Evolutionary conservation across 306 rosid genomes (phyloP), one percentile per base, ranked within the genome.

Genomic region (Casuarina cunninghamiana): DNA sequence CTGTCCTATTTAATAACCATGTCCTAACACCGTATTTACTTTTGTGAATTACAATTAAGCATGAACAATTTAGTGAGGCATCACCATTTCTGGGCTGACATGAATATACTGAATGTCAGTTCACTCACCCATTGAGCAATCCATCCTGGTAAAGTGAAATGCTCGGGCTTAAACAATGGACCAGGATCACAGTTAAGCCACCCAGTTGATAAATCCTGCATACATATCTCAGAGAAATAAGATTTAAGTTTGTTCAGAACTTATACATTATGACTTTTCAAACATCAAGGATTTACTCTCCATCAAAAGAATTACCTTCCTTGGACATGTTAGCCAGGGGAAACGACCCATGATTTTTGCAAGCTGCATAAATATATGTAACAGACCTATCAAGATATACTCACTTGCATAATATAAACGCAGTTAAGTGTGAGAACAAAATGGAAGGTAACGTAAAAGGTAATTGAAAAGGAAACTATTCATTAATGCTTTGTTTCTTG

Each of bases 171-270:
- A 84, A 90, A 96, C 83, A 91, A 74, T n/a, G 89, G 86, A 71
- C 94, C 99, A 48, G 99, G 97, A 84, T 96, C 99, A 86, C 99
- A 96, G 53, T 87, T 82, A 84, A 93, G 94, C 99, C 99, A 96
- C 78, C 90, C 90, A 78, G 91, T 90, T 78, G 97, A 88, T 83
- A 96, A 83, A 84, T 96, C 99, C 99, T 96, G 91, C 86, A 86
- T 53, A 74, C 78, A 42, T 41, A 42, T 72, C 48, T 75, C 84
- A 83, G 26, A 26, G 41, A 73, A 63, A 54, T 58, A 58, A 62
- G 70, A 75, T 51, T 75, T 62, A 53, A 80, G 75, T 74, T 67
- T 75, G 46, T 76, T 62, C 5, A n/a, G 76, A 75, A 77, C 58
- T 53, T 55, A 81, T 62, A 46, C 13, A 60, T 71, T 41, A 75